phyloP scores from a whole-genome alignment of 768 basidiomycete genomes.

The Krasilnikovozyma curviuscula region DNA sequence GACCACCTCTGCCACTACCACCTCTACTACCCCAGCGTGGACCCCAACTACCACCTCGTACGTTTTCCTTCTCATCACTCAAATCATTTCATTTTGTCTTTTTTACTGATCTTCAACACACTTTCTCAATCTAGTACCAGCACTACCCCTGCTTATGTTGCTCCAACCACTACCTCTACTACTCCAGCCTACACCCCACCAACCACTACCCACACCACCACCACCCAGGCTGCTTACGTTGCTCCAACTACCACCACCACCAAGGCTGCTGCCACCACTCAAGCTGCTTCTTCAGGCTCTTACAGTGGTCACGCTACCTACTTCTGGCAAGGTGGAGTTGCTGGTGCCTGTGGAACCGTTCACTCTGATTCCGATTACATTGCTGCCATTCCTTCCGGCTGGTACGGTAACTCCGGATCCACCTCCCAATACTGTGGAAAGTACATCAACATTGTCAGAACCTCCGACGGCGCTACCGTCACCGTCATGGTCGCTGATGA shows the following conservation, averaged over 20 bases:
- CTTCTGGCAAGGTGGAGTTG: slow-evolving; percentile 48
- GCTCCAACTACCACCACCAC: slow-evolving; percentile 12
- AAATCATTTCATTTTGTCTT: too few relatives aligned
- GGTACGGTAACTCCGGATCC: slow-evolving; percentile 34
- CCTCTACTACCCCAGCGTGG: slow-evolving; percentile 8
- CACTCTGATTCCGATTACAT: slow-evolving; percentile 34
- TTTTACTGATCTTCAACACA: slow-evolving; percentile 4
- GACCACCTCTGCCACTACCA: slow-evolving; percentile 15
- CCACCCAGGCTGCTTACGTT: slow-evolving; percentile 9
- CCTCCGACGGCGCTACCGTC: slow-evolving; percentile 38
- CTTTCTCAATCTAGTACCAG: background rate
- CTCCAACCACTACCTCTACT: slow-evolving; percentile 10
- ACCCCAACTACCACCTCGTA: slow-evolving; percentile 10
- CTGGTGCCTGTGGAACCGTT: slow-evolving; percentile 57
- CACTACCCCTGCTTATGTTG: slow-evolving; percentile 1
- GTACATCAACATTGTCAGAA: slow-evolving; percentile 45
- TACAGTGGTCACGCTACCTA: slow-evolving; percentile 30
- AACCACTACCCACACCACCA: slow-evolving; percentile 11
- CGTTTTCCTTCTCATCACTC: slow-evolving; percentile 6
- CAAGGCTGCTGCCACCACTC: slow-evolving; percentile 8
- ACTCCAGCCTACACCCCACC: slow-evolving; percentile 9
- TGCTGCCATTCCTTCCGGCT: slow-evolving; percentile 33
- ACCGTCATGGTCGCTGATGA: slow-evolving; percentile 43
- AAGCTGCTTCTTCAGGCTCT: slow-evolving; percentile 14
- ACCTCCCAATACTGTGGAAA: slow-evolving; percentile 45